Evolutionary conservation across 2,329 filamentous ascomycete species (phyloP).

Genomic region (Microascus cirrosus): DNA sequence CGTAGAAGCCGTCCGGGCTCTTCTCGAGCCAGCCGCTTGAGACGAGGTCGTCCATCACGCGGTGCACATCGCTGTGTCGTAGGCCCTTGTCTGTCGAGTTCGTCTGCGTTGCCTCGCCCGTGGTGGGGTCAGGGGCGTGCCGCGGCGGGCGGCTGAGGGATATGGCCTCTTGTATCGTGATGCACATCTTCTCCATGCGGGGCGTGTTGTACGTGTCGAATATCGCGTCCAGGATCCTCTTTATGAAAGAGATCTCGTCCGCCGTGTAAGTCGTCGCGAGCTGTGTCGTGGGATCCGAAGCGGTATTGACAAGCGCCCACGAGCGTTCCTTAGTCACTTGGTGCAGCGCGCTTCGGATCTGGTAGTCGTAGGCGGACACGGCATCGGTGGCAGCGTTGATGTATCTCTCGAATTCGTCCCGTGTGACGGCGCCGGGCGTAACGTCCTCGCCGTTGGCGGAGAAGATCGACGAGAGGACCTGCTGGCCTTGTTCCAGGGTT

Average conservation of each 20-base stretch:
- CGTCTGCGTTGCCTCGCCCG: constrained; percentile 20
- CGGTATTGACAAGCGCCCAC: constrained; percentile 79
- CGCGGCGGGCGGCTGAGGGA: constrained; percentile 49
- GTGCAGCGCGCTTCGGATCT: constrained; percentile 66
- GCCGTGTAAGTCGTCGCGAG: constrained; percentile 69
- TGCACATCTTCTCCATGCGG: constrained; percentile 71
- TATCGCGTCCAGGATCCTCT: constrained; percentile 79
- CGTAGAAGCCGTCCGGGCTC: constrained; percentile 61
- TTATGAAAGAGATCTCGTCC: constrained; percentile 84
- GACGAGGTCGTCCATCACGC: constrained; percentile 56
- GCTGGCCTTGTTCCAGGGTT: constrained; percentile 62
- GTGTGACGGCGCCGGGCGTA: constrained; percentile 51
- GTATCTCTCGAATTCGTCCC: constrained; percentile 56
- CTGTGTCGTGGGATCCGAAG: constrained; percentile 75
- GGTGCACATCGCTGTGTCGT: constrained; percentile 68
- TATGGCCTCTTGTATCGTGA: constrained; percentile 69
- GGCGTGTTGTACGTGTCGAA: constrained; percentile 80
- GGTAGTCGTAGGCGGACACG: constrained; percentile 73
- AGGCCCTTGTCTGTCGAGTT: constrained; percentile 42
- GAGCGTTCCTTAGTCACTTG: constrained; percentile 57
- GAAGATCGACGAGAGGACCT: constrained; percentile 66
- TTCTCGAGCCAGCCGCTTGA: constrained; percentile 78
- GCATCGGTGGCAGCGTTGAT: constrained; percentile 60
- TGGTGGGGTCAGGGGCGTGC: constrained; percentile 17
- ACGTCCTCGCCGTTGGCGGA: constrained; percentile 36